Conservation (phyloP, 164 flowering plant genomes). For the grape (Vitis vinifera) region DNA sequence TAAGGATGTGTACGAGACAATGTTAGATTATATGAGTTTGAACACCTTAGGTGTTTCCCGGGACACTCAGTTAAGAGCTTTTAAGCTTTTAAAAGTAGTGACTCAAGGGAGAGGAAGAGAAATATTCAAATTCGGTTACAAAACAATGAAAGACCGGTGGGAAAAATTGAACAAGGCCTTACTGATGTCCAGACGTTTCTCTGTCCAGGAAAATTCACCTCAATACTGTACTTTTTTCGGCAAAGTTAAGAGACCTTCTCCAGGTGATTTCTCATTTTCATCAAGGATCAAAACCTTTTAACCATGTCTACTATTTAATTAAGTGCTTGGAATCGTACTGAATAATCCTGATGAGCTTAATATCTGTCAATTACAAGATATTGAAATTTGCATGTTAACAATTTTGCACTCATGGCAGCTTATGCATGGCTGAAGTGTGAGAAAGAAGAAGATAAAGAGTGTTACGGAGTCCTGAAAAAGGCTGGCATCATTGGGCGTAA, state of each 20-base stretch:
- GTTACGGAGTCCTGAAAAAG: conserved; percentile 38
- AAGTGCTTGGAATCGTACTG: too few species aligned
- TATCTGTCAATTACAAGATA: too few species aligned
- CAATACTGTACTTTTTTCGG: conserved; percentile 49
- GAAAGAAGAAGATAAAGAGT: conserved; percentile 58
- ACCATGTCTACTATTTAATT: too few species aligned
- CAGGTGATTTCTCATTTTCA: conserved; percentile 37
- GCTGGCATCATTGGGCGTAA: conserved; percentile 50
- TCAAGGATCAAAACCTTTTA: background rate
- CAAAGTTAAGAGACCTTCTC: conserved; percentile 47
- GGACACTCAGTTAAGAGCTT: conserved; percentile 64
- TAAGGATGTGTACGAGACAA: conserved; percentile 39
- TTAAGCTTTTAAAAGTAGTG: conserved; percentile 47
- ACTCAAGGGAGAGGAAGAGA: conserved; percentile 32
- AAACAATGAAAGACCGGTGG: conserved; percentile 52
- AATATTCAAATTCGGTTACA: conserved; percentile 45
- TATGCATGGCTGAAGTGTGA: conserved; percentile 82
- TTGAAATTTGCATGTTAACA: background rate
- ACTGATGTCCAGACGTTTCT: conserved; percentile 39
- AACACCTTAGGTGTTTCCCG: conserved; percentile 47
- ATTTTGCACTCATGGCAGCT: conserved; percentile 31
- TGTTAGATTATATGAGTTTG: conserved; percentile 22
- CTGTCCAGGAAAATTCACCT: conserved; percentile 45
- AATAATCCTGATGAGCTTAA: too few species aligned
- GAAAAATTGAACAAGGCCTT: conserved; percentile 34